phyloP scores from a whole-genome alignment of 2,329 filamentous ascomycete species.

The Cercospora sp. region DNA sequence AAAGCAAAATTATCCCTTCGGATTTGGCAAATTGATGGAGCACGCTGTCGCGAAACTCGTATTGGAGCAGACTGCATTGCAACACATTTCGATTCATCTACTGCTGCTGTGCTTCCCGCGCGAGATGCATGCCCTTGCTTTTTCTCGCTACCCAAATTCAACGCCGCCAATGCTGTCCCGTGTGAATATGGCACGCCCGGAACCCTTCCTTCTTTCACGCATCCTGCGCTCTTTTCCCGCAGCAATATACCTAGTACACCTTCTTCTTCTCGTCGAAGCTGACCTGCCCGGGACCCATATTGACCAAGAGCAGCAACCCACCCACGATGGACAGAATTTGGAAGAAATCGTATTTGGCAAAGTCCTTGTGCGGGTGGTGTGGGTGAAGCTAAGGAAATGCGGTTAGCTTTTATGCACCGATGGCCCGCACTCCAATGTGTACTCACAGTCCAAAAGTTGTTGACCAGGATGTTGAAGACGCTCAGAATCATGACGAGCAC shows the following conservation, averaged over 20 bases:
- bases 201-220: not conserved
- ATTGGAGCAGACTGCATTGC: not conserved
- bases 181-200: not conserved
- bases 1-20: not conserved
- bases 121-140: not conserved
- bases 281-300: conserved; percentile 97
- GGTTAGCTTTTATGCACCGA: not conserved
- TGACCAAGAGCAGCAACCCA: conserved; percentile 91
- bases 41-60: not conserved
- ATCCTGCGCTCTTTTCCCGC: not conserved
- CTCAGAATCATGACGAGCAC: conserved; percentile 93
- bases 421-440: not conserved
- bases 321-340: conserved; percentile 98
- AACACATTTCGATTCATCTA: not conserved
- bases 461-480: conserved; percentile 94
- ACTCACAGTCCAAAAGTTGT: conserved; percentile 99
- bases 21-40: not conserved
- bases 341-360: conserved; percentile 99
- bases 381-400: conserved; percentile 72
- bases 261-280: conserved; percentile 99
- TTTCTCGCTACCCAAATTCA: not conserved
- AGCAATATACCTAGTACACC: conserved; percentile 68
- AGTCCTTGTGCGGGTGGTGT: conserved; percentile 98
- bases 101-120: not conserved
- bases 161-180: not conserved